Base-by-base conservation (phyloP, 2,329 filamentous ascomycete species). In the Emergomyces pasteurianus region DNA sequence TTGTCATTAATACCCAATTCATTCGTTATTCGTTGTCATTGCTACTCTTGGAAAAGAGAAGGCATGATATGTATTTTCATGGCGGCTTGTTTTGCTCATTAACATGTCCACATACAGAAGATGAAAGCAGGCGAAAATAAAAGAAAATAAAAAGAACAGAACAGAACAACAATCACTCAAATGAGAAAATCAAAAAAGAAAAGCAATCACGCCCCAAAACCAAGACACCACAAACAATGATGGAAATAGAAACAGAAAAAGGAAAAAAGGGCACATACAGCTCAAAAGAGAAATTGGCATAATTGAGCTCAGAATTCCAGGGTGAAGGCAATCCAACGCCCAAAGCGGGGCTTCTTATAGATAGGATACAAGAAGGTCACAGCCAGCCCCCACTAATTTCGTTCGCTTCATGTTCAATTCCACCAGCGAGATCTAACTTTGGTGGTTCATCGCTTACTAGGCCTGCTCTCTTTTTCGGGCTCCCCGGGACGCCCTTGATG, bases 361-460 rank as follows among this genome's bases (percentile, higher is more conserved):
- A 10, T 8, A 21, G 26, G 21, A 47, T 21, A n/a, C n/a, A 31
- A 16, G 18, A 50, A 52, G 7, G 18, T 72, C 64, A 76, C 58
- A 77, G 67, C 74, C 75, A 77, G 61, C 72, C 70, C 57, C 66
- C 69, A 42, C 68, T 68, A 64, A 73, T 68, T 36, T 67, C 67
- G 60, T 67, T 64, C 28, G 62, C 62, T 59, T 64, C 69, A 43
- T 65, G 63, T 21, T 68, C 66, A 10, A 73, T 63, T 58, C 73
- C 72, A 31, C 79, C 68, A 23, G 72, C 71, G 53, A 79, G 68
- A 42, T 86, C 84, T 64, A 89, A 74, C 72, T 80, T 83, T 14
- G 86, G 86, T 28, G 80, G 78, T 64, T 81, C 79, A 42, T 80
- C 78, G 59, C 80, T 74, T 28, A 73, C 46, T 16, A 71, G 65